These are phyloP conservation scores for Cutaneotrichosporon sp. DNA, from an alignment of 1,284 basidiomycete genomes.

Conservation along the genomic window DNA sequence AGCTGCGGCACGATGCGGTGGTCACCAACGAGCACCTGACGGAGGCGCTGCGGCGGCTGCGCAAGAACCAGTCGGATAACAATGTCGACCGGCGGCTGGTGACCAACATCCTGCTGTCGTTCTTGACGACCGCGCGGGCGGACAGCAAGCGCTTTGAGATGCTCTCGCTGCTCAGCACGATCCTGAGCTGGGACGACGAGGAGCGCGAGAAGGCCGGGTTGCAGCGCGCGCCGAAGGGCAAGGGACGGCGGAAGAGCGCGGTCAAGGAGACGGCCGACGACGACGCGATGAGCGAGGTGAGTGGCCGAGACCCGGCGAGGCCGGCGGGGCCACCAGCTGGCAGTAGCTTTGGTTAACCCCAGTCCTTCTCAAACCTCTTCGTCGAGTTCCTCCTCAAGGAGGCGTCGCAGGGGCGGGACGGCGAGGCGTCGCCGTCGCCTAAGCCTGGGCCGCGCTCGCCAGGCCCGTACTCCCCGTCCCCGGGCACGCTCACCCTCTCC, in stretches of 20 bases:
- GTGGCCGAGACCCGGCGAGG: too few relatives aligned
- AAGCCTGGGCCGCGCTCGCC: not conserved
- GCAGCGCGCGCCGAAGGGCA: slow-evolving; percentile 58
- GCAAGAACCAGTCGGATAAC: slow-evolving; percentile 78
- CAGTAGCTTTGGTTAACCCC: too few relatives aligned
- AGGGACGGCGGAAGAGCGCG: slow-evolving; percentile 64
- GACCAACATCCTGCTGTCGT: slow-evolving; percentile 91
- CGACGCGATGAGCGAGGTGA: slow-evolving; percentile 54
- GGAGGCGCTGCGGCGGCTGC: slow-evolving; percentile 69
- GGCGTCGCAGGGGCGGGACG: slow-evolving; percentile 59
- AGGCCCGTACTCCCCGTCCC: not conserved
- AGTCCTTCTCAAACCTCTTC: slow-evolving; percentile 93
- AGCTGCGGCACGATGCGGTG: slow-evolving; percentile 80
- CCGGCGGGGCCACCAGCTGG: too few relatives aligned
- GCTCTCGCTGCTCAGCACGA: slow-evolving; percentile 80
- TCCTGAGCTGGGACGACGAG: slow-evolving; percentile 85
- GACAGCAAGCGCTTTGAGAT: slow-evolving; percentile 98
- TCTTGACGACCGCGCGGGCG: slow-evolving; percentile 83
- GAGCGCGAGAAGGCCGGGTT: slow-evolving; percentile 90
- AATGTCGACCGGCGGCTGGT: slow-evolving; percentile 92
- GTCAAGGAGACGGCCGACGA: slow-evolving; percentile 59
- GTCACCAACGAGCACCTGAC: slow-evolving; percentile 55
- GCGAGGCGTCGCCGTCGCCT: not conserved
- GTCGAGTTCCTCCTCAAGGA: slow-evolving; percentile 94
- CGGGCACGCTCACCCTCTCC: slow-evolving; percentile 2